phyloP scores from a whole-genome alignment of 768 basidiomycete genomes.

The Kwoniella sp. region DNA sequence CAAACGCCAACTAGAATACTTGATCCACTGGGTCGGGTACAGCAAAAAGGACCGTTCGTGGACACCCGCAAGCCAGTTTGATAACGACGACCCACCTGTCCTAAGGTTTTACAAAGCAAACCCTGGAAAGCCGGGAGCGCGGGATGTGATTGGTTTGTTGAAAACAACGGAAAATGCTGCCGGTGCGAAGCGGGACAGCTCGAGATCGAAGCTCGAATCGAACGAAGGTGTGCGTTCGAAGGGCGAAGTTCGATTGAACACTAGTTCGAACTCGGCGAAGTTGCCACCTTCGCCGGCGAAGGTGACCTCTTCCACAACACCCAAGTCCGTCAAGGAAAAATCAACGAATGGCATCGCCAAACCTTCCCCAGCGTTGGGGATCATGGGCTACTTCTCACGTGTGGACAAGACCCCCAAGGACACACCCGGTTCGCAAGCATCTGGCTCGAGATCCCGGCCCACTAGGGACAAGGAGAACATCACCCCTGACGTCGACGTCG shows the following conservation, averaged over 20 bases:
- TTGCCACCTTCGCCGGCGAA: conserved; percentile 4
- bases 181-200: background rate
- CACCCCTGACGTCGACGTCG: conserved; percentile 5
- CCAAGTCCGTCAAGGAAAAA: conserved; percentile 1
- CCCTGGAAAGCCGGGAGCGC: conserved; percentile 31
- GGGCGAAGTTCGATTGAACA: background rate
- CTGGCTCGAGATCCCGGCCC: background rate
- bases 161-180: background rate
- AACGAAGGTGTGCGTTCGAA: background rate
- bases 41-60: conserved; percentile 34
- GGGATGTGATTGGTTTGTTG: conserved; percentile 5
- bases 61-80: conserved; percentile 41
- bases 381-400: conserved; percentile 18
- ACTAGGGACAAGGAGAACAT: conserved; percentile 14
- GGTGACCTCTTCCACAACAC: background rate
- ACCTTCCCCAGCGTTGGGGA: conserved; percentile 19
- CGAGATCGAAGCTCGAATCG: conserved; percentile 1
- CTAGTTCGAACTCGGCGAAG: background rate
- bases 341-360: background rate
- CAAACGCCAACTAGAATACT: conserved; percentile 30
- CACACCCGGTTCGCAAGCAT: background rate
- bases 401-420: conserved; percentile 9
- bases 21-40: conserved; percentile 45
- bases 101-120: conserved; percentile 31
- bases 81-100: conserved; percentile 46